A percentile compares a stretch with the other conserved stretches of the same genome.
Evolutionary conservation across 2,329 filamentous ascomycete genomes (phyloP).

Genomic region (Zarea fungicola): DNA sequence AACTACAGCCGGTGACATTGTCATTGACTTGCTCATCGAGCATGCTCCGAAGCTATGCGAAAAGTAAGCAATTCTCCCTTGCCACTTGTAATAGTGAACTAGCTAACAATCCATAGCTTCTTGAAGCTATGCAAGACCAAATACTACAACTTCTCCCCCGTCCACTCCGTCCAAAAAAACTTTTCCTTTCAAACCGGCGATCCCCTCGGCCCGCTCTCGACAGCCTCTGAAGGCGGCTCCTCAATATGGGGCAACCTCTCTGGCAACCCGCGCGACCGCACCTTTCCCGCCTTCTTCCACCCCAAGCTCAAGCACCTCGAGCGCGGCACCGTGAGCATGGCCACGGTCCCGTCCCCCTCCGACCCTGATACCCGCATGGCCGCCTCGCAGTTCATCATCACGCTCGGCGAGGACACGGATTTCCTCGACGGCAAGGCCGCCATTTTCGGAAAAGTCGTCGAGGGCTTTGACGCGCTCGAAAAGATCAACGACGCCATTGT

Average conservation of each 20-base stretch:
- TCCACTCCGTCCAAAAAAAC: slow-evolving; percentile 88
- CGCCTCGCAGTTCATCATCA: slow-evolving; percentile 90
- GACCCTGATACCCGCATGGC: slow-evolving; percentile 80
- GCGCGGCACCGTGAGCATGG: slow-evolving; percentile 93
- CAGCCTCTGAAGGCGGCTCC: slow-evolving; percentile 83
- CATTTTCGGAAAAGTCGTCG: slow-evolving; percentile 90
- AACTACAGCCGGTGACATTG: slow-evolving; percentile 88
- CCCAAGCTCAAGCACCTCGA: slow-evolving; percentile 84
- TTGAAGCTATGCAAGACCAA: slow-evolving; percentile 98
- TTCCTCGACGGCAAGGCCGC: slow-evolving; percentile 91
- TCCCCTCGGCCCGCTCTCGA: slow-evolving; percentile 78
- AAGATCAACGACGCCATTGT: slow-evolving; percentile 89
- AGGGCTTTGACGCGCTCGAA: slow-evolving; percentile 90
- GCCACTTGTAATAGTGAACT: slow-evolving; percentile 34
- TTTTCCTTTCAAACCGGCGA: slow-evolving; percentile 97
- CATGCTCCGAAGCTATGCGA: slow-evolving; percentile 89
- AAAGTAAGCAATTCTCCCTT: slow-evolving; percentile 64
- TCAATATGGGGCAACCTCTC: slow-evolving; percentile 87
- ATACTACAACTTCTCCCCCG: slow-evolving; percentile 96
- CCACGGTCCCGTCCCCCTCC: slow-evolving; percentile 70
- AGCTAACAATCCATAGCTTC: slow-evolving; percentile 61
- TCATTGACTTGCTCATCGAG: slow-evolving; percentile 86
- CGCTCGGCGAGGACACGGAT: slow-evolving; percentile 81
- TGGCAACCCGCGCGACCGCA: slow-evolving; percentile 60
- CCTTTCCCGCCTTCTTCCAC: slow-evolving; percentile 79